Base-by-base conservation (phyloP, 2,329 filamentous ascomycete genomes). In the Zymoseptoria ardabiliae region DNA sequence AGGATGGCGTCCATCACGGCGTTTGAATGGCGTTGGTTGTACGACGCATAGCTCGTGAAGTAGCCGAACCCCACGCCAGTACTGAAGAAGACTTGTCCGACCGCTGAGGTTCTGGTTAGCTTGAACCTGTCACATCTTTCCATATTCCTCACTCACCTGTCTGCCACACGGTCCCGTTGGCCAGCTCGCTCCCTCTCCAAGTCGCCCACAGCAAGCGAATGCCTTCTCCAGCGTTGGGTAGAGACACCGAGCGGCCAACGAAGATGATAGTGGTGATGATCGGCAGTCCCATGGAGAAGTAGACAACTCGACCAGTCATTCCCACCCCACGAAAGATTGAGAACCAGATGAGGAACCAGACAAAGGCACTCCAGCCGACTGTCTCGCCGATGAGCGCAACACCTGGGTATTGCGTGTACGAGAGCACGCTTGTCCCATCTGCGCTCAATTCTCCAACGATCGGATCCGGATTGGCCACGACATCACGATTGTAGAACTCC, bases 241-340 rank as follows among this genome's bases (percentile, higher is more conserved):
- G 78, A 0, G 82, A 83, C 1, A 79, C 69, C 0, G 80, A 76
- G 1, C 82, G 77, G n/a, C 81, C 82, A 53, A 85, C 77, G 41
- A 85, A 74, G 54, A 84, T 78, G 61, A 84, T 75, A 4, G 80
- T 82, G 20, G 81, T 80, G 60, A 82, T 72, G 53, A 85, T 82
- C 0, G 82, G 82, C 8, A 84, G 68, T 1, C 80, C 81, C 81
- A 85, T 84, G 19, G 82, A 84, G 69, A 82, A 82, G 72, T 84
- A 84, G 5, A 84, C 81, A n/a, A 84, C 82, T 6, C 82, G 78
- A 1, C 82, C 82, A 1, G 82, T 84, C 60, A 82, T 69, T 0
- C 81, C 81, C 22, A 84, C 80, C 4, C 83, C 80, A 22, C 81
- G 79, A 69, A 84, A 83, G 64, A 85, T 83, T 63, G 79, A 82